A percentile compares a stretch with the other conserved stretches of the same genome.
phyloP scores from a whole-genome alignment of 1,284 basidiomycete species.

The Sutorius eximius region DNA sequence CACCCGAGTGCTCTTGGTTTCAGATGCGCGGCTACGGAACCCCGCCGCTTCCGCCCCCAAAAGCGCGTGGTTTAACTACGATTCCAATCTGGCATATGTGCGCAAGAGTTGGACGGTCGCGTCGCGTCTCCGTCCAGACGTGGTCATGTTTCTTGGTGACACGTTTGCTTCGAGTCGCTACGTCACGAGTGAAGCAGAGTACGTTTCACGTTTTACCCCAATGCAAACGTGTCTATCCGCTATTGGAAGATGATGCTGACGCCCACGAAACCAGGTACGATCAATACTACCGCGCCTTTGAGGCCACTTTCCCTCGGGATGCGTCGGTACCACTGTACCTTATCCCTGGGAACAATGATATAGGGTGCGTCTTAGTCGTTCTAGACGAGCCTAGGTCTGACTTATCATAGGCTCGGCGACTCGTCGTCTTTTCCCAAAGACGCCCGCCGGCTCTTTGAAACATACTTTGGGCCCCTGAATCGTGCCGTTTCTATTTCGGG shows the following conservation, averaged over 20 bases:
- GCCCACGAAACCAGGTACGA: conserved; percentile 54
- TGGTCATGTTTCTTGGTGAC: conserved; percentile 83
- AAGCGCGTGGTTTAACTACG: conserved; percentile 42
- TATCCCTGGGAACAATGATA: conserved; percentile 88
- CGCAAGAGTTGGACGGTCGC: conserved; percentile 81
- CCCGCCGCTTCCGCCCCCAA: conserved; percentile 52
- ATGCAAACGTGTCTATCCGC: not conserved
- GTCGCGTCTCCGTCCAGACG: conserved; percentile 62
- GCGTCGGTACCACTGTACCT: conserved; percentile 54
- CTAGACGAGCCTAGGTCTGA: not conserved
- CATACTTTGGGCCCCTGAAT: conserved; percentile 68
- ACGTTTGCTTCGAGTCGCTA: conserved; percentile 83
- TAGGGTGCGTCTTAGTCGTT: conserved; percentile 52
- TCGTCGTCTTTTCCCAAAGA: conserved; percentile 57
- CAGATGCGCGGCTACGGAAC: conserved; percentile 83
- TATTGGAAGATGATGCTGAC: not conserved
- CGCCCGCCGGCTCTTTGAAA: conserved; percentile 61
- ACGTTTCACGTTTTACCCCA: conserved; percentile 53
- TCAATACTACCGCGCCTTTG: conserved; percentile 65
- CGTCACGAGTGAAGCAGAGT: conserved; percentile 68
- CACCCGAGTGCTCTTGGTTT: conserved; percentile 73
- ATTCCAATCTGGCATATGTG: conserved; percentile 60
- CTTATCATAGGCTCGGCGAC: conserved; percentile 52
- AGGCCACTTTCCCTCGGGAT: conserved; percentile 58
- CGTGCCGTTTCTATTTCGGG: conserved; percentile 56